phyloP scores from a whole-genome alignment of 192 early-diverging fungal genomes.

The Coemansia sp. region DNA sequence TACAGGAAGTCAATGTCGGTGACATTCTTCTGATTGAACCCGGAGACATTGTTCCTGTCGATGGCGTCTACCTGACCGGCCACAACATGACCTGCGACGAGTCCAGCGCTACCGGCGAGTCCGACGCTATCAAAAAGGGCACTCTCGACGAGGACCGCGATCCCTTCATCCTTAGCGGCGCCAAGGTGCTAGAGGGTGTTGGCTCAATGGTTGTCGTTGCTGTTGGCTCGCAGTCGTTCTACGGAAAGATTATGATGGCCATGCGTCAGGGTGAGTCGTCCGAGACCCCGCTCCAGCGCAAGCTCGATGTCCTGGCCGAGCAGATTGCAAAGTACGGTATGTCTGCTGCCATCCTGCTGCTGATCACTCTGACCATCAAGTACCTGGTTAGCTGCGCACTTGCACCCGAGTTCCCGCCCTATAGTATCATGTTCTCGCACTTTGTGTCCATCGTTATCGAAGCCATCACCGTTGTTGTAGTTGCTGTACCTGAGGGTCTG shows the following conservation, averaged over 20 bases:
- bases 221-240: constrained; percentile 80
- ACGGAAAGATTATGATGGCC: constrained; percentile 89
- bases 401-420: constrained; percentile 57
- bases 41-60: constrained; percentile 94
- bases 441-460: constrained; percentile 73
- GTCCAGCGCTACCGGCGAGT: constrained; percentile 89
- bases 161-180: constrained; percentile 85
- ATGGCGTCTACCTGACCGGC: constrained; percentile 77
- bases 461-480: constrained; percentile 79
- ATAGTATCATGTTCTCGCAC: constrained; percentile 55
- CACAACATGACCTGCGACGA: constrained; percentile 88
- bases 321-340: constrained; percentile 93
- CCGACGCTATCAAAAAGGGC: constrained; percentile 78
- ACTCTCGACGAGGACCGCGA: constrained; percentile 53
- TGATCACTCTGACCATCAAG: constrained; percentile 68
- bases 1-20: constrained; percentile 83
- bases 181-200: constrained; percentile 87
- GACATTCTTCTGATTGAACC: constrained; percentile 84
- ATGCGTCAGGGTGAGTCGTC: constrained; percentile 60
- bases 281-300: constrained; percentile 89
- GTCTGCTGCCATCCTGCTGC: constrained; percentile 76
- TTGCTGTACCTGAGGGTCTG: constrained; percentile 84
- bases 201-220: constrained; percentile 83
- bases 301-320: constrained; percentile 88
- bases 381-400: constrained; percentile 59